Conservation (phyloP, 164 flowering plant species). For the Stephania cephalantha region DNA sequence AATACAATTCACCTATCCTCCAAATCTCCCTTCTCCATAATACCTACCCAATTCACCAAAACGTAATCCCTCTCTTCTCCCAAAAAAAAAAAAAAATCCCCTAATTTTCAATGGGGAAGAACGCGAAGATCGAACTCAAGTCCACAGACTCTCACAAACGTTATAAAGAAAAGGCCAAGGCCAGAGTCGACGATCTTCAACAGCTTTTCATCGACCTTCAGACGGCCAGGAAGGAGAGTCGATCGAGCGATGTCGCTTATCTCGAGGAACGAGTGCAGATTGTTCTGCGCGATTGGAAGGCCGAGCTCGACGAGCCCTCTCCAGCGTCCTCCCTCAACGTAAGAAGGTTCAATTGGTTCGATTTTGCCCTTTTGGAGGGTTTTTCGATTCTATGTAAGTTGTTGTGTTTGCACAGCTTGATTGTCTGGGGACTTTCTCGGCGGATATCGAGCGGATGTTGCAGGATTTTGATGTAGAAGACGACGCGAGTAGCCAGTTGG, state of each 20-base stretch:
- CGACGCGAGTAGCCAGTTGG: constrained; percentile 50
- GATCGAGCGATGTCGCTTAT: constrained; percentile 50
- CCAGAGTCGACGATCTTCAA: constrained; percentile 86
- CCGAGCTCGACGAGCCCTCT: constrained; percentile 86
- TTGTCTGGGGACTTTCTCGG: constrained; percentile 61
- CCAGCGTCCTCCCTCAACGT: constrained; percentile 82
- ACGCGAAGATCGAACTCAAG: constrained; percentile 55
- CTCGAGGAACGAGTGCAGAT: constrained; percentile 93
- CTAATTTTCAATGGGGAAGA: constrained; percentile 6
- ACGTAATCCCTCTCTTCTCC: too few species aligned
- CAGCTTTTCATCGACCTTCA: constrained; percentile 79
- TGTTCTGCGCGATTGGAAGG: constrained; percentile 93
- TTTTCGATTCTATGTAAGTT: not conserved
- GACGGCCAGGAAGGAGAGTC: constrained; percentile 86
- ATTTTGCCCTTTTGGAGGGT: not conserved
- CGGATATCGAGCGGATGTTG: constrained; percentile 70
- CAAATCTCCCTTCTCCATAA: too few species aligned
- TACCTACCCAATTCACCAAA: too few species aligned
- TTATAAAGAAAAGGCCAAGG: constrained; percentile 83
- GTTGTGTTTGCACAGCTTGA: constrained; percentile 46
- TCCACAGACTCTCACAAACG: constrained; percentile 66
- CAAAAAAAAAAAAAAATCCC: too few species aligned
- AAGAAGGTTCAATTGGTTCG: constrained; percentile 3
- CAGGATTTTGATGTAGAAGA: constrained; percentile 54
- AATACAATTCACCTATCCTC: too few species aligned